phyloP scores from a whole-genome alignment of 768 basidiomycete genomes.

The Pisolithus albus region DNA sequence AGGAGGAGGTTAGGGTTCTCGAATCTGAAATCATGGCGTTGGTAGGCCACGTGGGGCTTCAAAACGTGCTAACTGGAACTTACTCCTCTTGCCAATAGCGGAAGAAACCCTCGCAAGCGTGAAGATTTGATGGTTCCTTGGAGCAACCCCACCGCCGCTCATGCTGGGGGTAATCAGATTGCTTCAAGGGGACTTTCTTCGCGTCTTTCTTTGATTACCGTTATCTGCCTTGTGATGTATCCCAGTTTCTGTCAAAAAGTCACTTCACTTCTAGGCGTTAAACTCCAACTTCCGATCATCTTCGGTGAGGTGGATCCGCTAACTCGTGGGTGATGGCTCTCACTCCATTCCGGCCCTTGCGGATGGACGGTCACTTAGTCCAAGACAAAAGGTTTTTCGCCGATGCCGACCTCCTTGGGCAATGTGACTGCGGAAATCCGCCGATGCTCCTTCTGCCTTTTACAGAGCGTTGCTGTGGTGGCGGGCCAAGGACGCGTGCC shows the following conservation, averaged over 20 bases:
- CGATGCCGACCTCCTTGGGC: not conserved
- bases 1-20: slow-evolving; percentile 52
- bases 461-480: not conserved
- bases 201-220: too few relatives aligned
- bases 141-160: not conserved
- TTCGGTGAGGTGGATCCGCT: too few relatives aligned
- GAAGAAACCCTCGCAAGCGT: slow-evolving; percentile 6
- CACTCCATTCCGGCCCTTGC: too few relatives aligned
- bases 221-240: not conserved
- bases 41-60: slow-evolving; percentile 27
- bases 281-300: too few relatives aligned
- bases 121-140: not conserved
- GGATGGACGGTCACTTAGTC: too few relatives aligned
- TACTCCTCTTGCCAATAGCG: slow-evolving; percentile 12
- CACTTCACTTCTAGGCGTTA: too few relatives aligned
- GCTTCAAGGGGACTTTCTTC: too few relatives aligned
- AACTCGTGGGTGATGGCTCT: too few relatives aligned
- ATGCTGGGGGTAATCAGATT: too few relatives aligned
- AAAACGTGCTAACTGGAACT: not conserved
- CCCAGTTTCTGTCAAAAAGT: too few relatives aligned
- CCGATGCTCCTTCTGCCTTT: not conserved
- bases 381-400: not conserved
- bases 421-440: not conserved
- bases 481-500: not conserved
- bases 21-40: slow-evolving; percentile 56